phyloP scores from a whole-genome alignment of 2,329 filamentous ascomycete species.

The Cladophialophora immunda region DNA sequence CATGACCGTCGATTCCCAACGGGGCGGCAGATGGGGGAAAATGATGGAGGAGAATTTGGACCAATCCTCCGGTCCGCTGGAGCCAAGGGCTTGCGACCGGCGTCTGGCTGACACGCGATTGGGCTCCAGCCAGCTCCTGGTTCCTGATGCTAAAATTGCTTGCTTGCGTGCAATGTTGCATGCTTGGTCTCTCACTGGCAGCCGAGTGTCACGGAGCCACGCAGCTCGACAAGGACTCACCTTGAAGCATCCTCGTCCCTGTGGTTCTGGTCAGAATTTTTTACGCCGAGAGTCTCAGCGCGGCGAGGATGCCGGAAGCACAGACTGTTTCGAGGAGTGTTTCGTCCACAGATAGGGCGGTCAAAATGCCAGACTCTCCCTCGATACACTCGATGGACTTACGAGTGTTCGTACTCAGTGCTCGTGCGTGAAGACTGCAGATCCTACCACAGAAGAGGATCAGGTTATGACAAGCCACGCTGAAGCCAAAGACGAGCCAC shows the following conservation, averaged over 20 bases:
- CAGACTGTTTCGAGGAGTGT: conserved; percentile 28
- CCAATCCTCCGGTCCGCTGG: conserved; percentile 24
- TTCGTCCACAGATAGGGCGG: conserved; percentile 18
- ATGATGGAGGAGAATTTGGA: conserved; percentile 25
- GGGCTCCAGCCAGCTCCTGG: conserved; percentile 24
- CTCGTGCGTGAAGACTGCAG: not conserved
- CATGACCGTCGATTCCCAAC: conserved; percentile 21
- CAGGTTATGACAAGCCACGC: conserved; percentile 19
- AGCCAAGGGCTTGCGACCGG: conserved; percentile 19
- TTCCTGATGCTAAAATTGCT: conserved; percentile 35
- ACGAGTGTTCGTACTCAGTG: not conserved
- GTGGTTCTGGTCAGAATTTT: conserved; percentile 15
- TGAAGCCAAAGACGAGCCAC: conserved; percentile 3
- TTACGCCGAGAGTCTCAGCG: conserved; percentile 4
- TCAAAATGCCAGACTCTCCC: not conserved
- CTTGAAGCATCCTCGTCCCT: conserved; percentile 18
- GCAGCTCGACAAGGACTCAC: conserved; percentile 22
- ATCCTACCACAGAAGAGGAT: not conserved
- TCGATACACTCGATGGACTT: not conserved
- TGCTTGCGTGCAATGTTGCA: conserved; percentile 12
- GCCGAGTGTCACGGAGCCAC: conserved; percentile 26
- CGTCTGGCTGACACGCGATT: conserved; percentile 32
- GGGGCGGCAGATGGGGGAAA: conserved; percentile 20
- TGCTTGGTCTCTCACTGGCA: conserved; percentile 21
- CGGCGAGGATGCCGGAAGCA: conserved; percentile 20